These are phyloP conservation scores for Protea cynaroides DNA, from an alignment of 164 flowering plant species.

Conservation along the genomic window DNA sequence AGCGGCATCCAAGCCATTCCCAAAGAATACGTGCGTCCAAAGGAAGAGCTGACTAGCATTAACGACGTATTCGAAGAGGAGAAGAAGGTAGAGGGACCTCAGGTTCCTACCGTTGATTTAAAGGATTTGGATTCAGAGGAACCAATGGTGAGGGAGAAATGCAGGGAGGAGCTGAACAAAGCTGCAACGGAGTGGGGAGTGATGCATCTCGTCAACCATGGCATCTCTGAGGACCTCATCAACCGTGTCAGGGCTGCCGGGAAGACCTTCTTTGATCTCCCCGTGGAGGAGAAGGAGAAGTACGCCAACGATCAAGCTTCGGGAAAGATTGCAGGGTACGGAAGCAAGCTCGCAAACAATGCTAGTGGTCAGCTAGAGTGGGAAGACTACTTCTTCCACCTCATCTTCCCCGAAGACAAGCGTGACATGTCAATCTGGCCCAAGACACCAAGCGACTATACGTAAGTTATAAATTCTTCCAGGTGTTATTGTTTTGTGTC, in stretches of 20 bases:
- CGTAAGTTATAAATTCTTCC: constrained; percentile 32
- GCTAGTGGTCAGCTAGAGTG: constrained; percentile 87
- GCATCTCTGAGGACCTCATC: constrained; percentile 52
- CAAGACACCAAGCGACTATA: constrained; percentile 56
- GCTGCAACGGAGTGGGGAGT: constrained; percentile 82
- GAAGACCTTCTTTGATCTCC: constrained; percentile 54
- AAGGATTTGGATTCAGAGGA: constrained; percentile 46
- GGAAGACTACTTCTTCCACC: constrained; percentile 94
- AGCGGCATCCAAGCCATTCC: constrained; percentile 70
- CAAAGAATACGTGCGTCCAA: constrained; percentile 59
- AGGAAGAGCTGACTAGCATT: constrained; percentile 62
- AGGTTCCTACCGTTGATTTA: constrained; percentile 67
- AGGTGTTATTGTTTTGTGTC: too few species aligned
- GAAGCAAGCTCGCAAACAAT: constrained; percentile 85
- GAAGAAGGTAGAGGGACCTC: constrained; percentile 60
- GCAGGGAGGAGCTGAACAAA: constrained; percentile 44
- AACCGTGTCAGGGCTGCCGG: constrained; percentile 62
- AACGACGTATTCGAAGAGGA: constrained; percentile 63
- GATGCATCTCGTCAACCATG: constrained; percentile 76
- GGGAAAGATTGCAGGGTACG: constrained; percentile 84
- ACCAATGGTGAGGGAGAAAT: constrained; percentile 26
- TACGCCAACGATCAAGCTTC: constrained; percentile 71
- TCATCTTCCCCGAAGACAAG: constrained; percentile 64
- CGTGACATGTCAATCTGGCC: constrained; percentile 85
- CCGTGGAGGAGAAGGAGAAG: constrained; percentile 80